Conservation (phyloP, 2,329 filamentous ascomycete genomes). For the Epichloe sibirici region DNA sequence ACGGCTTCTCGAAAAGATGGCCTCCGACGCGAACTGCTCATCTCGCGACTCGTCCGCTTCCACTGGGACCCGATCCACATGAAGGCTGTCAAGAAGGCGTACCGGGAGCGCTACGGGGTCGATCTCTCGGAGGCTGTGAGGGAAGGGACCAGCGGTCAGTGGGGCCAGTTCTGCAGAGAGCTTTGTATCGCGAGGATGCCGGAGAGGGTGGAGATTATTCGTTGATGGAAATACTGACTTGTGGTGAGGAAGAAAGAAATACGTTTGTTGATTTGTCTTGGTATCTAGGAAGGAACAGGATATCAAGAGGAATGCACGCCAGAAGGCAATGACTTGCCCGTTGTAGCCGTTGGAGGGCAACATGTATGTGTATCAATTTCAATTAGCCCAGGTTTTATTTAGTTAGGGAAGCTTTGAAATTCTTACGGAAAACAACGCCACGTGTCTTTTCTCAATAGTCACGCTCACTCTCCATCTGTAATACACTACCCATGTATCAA, state of each 20-base stretch:
- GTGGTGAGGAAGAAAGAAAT: not conserved
- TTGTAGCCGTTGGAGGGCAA: no score
- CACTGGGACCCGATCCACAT: conserved; percentile 89
- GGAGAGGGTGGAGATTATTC: conserved; percentile 12
- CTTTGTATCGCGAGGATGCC: conserved; percentile 52
- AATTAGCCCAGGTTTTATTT: no score
- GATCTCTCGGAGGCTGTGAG: conserved; percentile 68
- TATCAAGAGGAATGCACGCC: no score
- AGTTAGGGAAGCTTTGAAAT: no score
- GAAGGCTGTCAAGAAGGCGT: conserved; percentile 66
- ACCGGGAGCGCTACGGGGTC: conserved; percentile 61
- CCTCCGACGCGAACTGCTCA: conserved; percentile 73
- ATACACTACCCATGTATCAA: not conserved
- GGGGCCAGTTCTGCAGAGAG: conserved; percentile 63
- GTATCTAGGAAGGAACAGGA: no score
- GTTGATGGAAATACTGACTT: not conserved
- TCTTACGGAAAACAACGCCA: no score
- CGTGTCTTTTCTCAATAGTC: not conserved
- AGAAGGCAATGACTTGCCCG: no score
- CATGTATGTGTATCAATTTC: no score
- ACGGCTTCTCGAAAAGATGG: conserved; percentile 58
- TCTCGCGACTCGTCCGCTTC: conserved; percentile 73
- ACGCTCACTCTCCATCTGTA: not conserved
- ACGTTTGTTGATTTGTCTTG: no score
- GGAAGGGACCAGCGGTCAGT: conserved; percentile 64